Evolutionary conservation across 1,139 yeast species (phyloP), one percentile per base, ranked within the genome.

Genomic region (Tardiomyces depauwii): DNA sequence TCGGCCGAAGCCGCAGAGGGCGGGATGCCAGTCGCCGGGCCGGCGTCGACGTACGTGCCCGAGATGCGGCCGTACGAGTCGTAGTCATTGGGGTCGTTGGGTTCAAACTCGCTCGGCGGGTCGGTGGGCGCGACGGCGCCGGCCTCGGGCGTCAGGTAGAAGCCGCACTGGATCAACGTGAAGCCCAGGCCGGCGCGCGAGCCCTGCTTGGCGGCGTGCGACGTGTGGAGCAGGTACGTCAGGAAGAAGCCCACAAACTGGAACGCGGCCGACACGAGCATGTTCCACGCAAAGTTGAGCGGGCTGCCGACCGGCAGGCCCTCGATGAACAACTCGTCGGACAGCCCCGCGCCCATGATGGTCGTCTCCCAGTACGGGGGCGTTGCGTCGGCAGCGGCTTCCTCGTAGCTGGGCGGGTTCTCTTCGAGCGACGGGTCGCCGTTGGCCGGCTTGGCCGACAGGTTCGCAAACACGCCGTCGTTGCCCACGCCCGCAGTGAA

Each of bases 301-400:
- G 85, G 64, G 57, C 85, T 84, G 1, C 98, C 99, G n/a, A 89
- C 97, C 0, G 98, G 97, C 53, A 93, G 70, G 0, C 97, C 97
- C 55, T 91, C 96, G 39, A 93, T 89, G 63, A 87, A 87, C 39
- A 91, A 82, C 62, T 89, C 97, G 61, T 91, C 96, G 47, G 82
- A 84, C 53, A 62, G 57, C 49, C 88, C 87, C 1, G 94, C 78
- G 25, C 25, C 25, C 60, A 88, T 76, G 46, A 89, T 81, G 0
- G 94, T 80, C 14, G 88, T 78, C 62, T 93, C 98, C 95, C 96
- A 93, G 63, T 93, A 93, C 42, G 95, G 95, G 0, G 99, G 99
- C 0, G 94, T 79, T 19, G 94, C 78, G 63, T 91, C 99, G 2
- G 91, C 85, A 0, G 96, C 89, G 0, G 96, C 97, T 59, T 89